These are phyloP conservation scores for Gossypium sturtianum DNA, from an alignment of 345 rosid species.

Conservation along the genomic window DNA sequence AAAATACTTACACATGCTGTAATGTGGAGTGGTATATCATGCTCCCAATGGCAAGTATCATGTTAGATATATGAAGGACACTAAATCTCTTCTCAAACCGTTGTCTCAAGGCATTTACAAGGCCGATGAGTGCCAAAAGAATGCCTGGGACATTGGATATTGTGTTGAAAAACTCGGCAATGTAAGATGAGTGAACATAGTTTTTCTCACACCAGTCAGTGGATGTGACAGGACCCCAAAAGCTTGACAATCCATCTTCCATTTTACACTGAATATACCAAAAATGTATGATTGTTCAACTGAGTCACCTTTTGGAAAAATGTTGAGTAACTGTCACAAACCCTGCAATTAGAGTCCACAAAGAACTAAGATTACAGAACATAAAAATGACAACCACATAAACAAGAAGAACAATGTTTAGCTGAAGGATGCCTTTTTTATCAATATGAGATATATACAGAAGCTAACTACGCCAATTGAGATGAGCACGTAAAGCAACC, in stretches of 20 bases:
- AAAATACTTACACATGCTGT: slow-evolving; percentile 60
- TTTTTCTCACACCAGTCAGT: slow-evolving; percentile 83
- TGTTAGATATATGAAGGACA: slow-evolving; percentile 82
- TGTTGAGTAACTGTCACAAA: slow-evolving; percentile 17
- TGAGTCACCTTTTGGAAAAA: slow-evolving; percentile 15
- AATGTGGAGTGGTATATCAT: slow-evolving; percentile 83
- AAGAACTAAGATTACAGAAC: background rate
- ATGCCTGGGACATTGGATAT: slow-evolving; percentile 69
- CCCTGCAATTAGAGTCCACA: slow-evolving; percentile 15
- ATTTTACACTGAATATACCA: slow-evolving; percentile 31
- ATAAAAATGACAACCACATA: background rate
- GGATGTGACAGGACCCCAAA: slow-evolving; percentile 96
- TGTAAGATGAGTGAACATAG: slow-evolving; percentile 62
- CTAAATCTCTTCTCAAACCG: slow-evolving; percentile 94
- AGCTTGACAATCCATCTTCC: slow-evolving; percentile 72
- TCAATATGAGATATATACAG: background rate
- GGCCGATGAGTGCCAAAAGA: slow-evolving; percentile 77
- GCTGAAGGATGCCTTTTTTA: background rate
- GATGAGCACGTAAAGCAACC: background rate
- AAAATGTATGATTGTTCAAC: slow-evolving; percentile 9
- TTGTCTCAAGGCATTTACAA: slow-evolving; percentile 75
- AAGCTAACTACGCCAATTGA: background rate
- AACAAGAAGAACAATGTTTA: background rate
- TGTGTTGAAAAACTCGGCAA: slow-evolving; percentile 91
- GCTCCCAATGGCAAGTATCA: slow-evolving; percentile 89